Base-by-base conservation (phyloP, 768 basidiomycete genomes). In the Pisolithus microcarpus region DNA sequence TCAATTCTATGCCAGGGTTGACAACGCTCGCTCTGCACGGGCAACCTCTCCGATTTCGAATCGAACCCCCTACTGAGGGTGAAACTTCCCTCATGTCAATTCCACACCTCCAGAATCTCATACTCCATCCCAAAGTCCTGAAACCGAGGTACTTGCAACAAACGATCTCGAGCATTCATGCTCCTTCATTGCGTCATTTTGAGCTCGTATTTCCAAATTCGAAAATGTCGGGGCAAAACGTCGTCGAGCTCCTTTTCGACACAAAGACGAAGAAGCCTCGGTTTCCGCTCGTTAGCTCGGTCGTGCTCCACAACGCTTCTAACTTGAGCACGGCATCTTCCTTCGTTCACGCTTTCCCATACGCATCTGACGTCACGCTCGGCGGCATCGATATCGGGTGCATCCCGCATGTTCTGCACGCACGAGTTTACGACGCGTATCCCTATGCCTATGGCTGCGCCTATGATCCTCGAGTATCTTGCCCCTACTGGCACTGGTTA, bases 171-270 rank as follows among this genome's bases (percentile, higher is more conserved):
- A 58, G 61, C 26, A 58, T 65, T 19, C 56, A 57, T 11, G 66
- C 64, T 0, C 65, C 66, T 2, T 57, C 54, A 9, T 56, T 65
- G 7, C 66, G 62, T 37, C 66, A 66, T 18, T 65, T 65, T 23
- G 66, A 65, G 34, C 66, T 65, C 8, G 56, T 68, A 37, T 65
- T 67, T 28, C 66, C 65, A 8, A 65, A 67, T 42, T 64, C 64
- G 2, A 61, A 55, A 34, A 48, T 60, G 1, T 60, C 58, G 4
- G 66, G 66, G 2, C 66, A 64, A 43, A 65, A 49, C 21, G 36
- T 65, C 31, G 47, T 55, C 24, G 60, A 65, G 42, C 59, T 55
- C 18, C 46, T 65, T 38, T 65, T 65, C 28, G 46, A 49, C 3
- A 2, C 47, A 5, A 44, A 38, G 21, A 38, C 37, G n/a, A 42